Percentiles rank a stretch among this genome's conserved stretches.
Conservation (phyloP, 2,329 filamentous ascomycete genomes). For the Arthrobotrys entomopaga region DNA sequence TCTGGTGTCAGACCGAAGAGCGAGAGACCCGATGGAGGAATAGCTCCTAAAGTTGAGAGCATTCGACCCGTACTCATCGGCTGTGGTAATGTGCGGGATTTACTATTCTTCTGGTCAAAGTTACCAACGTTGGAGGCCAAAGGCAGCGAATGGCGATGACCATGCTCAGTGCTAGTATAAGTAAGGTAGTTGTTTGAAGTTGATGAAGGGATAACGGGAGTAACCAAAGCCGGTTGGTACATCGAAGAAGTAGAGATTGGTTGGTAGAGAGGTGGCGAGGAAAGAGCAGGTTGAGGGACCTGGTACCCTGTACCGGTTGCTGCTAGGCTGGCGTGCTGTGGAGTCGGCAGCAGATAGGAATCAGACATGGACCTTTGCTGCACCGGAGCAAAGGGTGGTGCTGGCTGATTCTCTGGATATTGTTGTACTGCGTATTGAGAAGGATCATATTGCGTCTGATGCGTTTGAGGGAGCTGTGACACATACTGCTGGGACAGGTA, state of each 20-base stretch:
- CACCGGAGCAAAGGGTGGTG: conserved; percentile 26
- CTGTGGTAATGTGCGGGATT: conserved; percentile 40
- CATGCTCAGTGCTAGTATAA: conserved; percentile 4
- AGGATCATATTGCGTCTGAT: conserved; percentile 35
- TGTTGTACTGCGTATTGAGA: conserved; percentile 32
- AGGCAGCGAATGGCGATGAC: conserved; percentile 31
- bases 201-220: conserved; percentile 44
- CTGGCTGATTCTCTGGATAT: conserved; percentile 35
- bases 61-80: conserved; percentile 42
- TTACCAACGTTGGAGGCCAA: conserved; percentile 18
- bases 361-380: conserved; percentile 45
- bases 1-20: conserved; percentile 51
- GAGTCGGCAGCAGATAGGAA: conserved; percentile 30
- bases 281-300: conserved; percentile 31
- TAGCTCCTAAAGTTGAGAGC: conserved; percentile 45
- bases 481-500: conserved; percentile 41
- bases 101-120: conserved; percentile 38
- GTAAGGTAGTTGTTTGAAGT: conserved; percentile 28
- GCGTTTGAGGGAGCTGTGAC: conserved; percentile 37
- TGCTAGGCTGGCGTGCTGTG: conserved; percentile 25
- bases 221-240: conserved; percentile 45
- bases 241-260: conserved; percentile 40
- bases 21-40: conserved; percentile 45
- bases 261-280: conserved; percentile 24
- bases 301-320: conserved; percentile 32